Conservation (phyloP, 2,329 filamentous ascomycete genomes). For the Ustulina deusta region DNA sequence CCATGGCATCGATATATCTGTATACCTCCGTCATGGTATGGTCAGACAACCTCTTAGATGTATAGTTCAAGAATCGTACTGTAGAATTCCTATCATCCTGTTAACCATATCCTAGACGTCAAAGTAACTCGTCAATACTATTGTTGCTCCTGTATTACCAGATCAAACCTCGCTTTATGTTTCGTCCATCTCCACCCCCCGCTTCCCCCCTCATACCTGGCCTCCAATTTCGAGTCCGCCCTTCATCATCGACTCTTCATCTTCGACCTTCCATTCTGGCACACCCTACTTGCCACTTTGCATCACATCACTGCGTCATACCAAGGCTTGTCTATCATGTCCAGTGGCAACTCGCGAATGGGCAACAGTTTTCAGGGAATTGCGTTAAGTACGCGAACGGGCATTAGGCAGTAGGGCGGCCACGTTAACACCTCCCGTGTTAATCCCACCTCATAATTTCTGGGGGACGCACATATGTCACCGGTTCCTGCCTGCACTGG, state of each 20-base stretch:
- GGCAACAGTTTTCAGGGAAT: not conserved
- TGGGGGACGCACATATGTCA: not conserved
- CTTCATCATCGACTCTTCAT: not conserved
- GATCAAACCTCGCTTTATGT: not conserved
- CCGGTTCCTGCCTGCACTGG: not conserved
- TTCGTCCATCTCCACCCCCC: not conserved
- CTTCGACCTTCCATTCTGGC: constrained; percentile 10
- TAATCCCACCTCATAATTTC: constrained; percentile 12
- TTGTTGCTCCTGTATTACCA: not conserved
- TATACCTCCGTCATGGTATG: not conserved
- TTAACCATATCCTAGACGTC: not conserved
- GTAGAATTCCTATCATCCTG: not conserved
- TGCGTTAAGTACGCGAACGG: not conserved
- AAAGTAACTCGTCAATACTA: too few relatives aligned
- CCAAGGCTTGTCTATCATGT: not conserved
- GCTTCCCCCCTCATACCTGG: not conserved
- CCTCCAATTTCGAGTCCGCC: not conserved
- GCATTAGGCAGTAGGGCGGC: not conserved
- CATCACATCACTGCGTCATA: constrained; percentile 7
- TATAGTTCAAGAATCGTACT: not conserved
- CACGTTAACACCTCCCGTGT: constrained; percentile 15
- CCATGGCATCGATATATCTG: not conserved
- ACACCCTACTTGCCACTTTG: constrained; percentile 1
- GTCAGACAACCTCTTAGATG: not conserved
- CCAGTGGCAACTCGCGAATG: not conserved